phyloP scores from a whole-genome alignment of 208 protist genomes.

The Crithidia thermophila region DNA sequence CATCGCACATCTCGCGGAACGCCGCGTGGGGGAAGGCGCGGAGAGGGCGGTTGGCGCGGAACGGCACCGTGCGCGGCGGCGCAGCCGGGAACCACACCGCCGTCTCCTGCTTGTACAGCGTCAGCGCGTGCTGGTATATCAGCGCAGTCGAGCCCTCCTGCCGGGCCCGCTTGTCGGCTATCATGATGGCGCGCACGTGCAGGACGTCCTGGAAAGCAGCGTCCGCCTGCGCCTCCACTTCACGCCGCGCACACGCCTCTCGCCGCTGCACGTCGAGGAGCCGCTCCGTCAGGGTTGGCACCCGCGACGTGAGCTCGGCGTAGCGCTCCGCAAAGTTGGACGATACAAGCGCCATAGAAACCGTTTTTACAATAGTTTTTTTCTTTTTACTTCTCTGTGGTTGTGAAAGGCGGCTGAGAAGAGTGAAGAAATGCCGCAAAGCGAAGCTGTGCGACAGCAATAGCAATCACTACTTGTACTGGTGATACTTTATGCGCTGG shows the following conservation, averaged over 20 bases:
- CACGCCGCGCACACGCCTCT: constrained; percentile 55
- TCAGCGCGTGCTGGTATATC: constrained; percentile 31
- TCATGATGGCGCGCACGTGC: constrained; percentile 61
- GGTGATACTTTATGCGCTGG: background rate
- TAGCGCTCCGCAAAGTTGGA: constrained; percentile 72
- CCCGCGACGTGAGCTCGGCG: constrained; percentile 43
- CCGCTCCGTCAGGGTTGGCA: constrained; percentile 43
- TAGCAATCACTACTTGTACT: too few species aligned
- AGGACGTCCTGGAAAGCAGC: constrained; percentile 54
- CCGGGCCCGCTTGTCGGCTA: constrained; percentile 56
- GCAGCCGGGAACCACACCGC: constrained; percentile 57
- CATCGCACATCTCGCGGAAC: constrained; percentile 43
- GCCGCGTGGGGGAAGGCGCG: constrained; percentile 58
- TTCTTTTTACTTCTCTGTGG: background rate
- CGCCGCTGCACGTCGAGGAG: constrained; percentile 57
- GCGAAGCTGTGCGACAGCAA: too few species aligned
- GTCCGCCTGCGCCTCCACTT: constrained; percentile 46
- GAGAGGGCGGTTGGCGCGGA: constrained; percentile 27
- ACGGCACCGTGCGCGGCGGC: constrained; percentile 32
- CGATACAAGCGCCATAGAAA: constrained; percentile 50
- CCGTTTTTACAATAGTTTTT: background rate
- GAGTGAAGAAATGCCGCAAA: background rate
- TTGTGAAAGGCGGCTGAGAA: constrained; percentile 6
- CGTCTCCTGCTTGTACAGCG: constrained; percentile 43
- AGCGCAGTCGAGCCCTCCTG: constrained; percentile 30